Evolutionary conservation across 2,329 filamentous ascomycete species (phyloP), one percentile per base, ranked within the genome.

Genomic region (Calonectria naviculata): DNA sequence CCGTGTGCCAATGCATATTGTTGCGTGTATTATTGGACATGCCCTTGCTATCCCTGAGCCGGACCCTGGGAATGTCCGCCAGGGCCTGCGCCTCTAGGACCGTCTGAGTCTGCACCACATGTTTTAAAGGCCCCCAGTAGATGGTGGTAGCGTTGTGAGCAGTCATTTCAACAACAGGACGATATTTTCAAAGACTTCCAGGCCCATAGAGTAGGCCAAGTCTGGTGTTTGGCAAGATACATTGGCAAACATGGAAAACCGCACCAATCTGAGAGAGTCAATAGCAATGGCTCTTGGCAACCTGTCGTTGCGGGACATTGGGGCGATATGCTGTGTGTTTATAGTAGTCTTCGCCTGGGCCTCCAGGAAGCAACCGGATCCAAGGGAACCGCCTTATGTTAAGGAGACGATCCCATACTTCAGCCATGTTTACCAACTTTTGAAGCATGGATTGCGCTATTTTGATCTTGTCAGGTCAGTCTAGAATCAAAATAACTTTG

Each of bases 381-480:
- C 26, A 19, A 72, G 71, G 19, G 74, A 75, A 4, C 74, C 74
- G 4, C 68, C 73, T 0, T 74, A 74, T 2, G 64, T 75, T 31
- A 74, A 74, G 42, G 73, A 75, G 41, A 56, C 2, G 2, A 28
- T 75, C 0, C 71, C 73, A 0, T 75, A 68, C 29, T 44, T 75
- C 29, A 67, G 71, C 54, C 73, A 75, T 12, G 74, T 75, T 13
- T 74, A 74, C 15, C 71, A 73, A 28, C 36, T 75, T 0, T 44
- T 75, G 8, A 74, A 66, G 4, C 64, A 75, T 75, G 74, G 74
- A 36, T 17, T 75, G 12, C 52, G 68, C 17, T 75, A 75, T 12
- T 75, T 75, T 29, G 74, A 75, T 19, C 17, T 74, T 2, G 71
- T 74, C 47, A 75, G 73, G 73, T 68, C 1, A 9, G 21, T 36